Evolutionary conservation across 768 basidiomycete species (phyloP).

Genomic region (Leccinum broughii): DNA sequence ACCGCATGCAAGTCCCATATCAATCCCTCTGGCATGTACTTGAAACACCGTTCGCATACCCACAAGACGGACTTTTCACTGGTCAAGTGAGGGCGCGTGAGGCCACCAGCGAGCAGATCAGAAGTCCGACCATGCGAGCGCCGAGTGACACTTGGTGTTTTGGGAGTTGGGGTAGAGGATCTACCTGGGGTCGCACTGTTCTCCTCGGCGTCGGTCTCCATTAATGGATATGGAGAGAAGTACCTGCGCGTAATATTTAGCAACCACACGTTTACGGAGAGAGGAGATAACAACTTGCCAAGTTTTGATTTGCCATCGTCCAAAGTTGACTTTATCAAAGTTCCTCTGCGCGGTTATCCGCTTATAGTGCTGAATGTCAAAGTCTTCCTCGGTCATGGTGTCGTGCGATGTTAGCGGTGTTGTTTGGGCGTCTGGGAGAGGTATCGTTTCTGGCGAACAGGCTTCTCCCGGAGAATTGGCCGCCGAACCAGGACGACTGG

Average conservation of each 20-base stretch:
- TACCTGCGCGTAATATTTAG: constrained; percentile 56
- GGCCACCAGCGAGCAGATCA: constrained; percentile 66
- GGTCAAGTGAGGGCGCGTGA: constrained; percentile 45
- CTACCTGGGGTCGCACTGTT: constrained; percentile 25
- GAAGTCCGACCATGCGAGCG: constrained; percentile 74
- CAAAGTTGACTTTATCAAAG: constrained; percentile 85
- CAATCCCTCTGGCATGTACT: constrained; percentile 82
- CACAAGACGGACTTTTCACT: constrained; percentile 61
- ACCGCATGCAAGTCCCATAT: constrained; percentile 74
- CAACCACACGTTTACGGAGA: neutral
- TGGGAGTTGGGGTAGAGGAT: constrained; percentile 31
- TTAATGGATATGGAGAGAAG: constrained; percentile 88
- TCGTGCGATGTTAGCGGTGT: constrained; percentile 25
- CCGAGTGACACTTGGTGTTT: constrained; percentile 51
- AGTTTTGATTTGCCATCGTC: constrained; percentile 83
- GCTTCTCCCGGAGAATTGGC: constrained; percentile 23
- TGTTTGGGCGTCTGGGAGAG: constrained; percentile 14
- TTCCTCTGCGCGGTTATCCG: constrained; percentile 72
- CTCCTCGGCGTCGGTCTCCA: constrained; percentile 66
- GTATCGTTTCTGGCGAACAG: constrained; percentile 17
- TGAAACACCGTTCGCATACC: constrained; percentile 95
- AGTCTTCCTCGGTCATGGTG: constrained; percentile 66
- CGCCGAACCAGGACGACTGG: constrained; percentile 18
- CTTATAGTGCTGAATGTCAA: constrained; percentile 66
- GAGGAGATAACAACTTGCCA: constrained; percentile 51